phyloP scores from a whole-genome alignment of 306 rosid species.

The Fagus sylvatica region DNA sequence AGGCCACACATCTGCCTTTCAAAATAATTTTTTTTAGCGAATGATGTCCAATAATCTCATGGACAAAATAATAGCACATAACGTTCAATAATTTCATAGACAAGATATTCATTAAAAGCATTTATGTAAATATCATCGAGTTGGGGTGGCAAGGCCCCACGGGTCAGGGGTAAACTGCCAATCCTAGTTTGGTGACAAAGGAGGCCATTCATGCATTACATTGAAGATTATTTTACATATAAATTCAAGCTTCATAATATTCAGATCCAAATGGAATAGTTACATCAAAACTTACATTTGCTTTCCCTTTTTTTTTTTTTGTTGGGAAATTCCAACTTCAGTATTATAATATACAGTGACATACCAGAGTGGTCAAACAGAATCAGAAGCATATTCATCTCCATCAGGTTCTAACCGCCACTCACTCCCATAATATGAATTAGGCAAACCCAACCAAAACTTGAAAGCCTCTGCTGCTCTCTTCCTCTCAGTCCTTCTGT shows the following conservation, averaged over 20 bases:
- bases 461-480: slow-evolving; percentile 99
- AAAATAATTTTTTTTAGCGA: too few relatives aligned
- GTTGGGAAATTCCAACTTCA: neutral
- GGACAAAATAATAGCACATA: too few relatives aligned
- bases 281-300: neutral
- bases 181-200: neutral
- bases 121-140: neutral
- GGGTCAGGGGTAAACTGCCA: too few relatives aligned
- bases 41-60: too few relatives aligned
- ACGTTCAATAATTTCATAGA: too few relatives aligned
- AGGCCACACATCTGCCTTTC: too few relatives aligned
- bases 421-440: slow-evolving; percentile 95
- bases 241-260: neutral
- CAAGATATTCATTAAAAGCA: neutral
- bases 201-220: neutral
- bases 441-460: slow-evolving; percentile 96
- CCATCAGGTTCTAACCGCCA: slow-evolving; percentile 87
- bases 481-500: slow-evolving; percentile 83
- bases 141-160: too few relatives aligned
- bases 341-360: slow-evolving; percentile 17
- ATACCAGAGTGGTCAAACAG: slow-evolving; percentile 25
- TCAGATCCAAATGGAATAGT: neutral
- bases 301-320: neutral
- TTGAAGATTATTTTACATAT: neutral
- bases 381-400: slow-evolving; percentile 42